A percentile compares a stretch with the other conserved stretches of the same genome.
phyloP scores from a whole-genome alignment of 2,329 filamentous ascomycete species.

The Neonectria magnoliae region DNA sequence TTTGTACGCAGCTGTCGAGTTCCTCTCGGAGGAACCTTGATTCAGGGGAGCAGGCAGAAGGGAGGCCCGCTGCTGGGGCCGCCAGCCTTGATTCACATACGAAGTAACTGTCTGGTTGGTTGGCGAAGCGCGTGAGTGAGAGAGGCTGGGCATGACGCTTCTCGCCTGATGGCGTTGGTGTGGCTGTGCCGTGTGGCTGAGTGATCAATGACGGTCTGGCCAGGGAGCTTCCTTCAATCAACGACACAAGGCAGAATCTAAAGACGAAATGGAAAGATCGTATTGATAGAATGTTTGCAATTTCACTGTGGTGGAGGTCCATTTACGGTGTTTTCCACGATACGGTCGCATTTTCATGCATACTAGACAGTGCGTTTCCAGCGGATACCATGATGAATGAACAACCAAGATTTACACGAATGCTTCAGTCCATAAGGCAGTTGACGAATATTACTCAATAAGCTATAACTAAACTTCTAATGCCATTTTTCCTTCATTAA shows the following conservation, averaged over 20 bases:
- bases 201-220: background rate
- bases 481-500: background rate
- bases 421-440: too few species aligned
- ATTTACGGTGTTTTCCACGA: background rate
- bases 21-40: conserved; percentile 14
- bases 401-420: too few species aligned
- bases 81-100: conserved; percentile 27
- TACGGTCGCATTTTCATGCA: too few species aligned
- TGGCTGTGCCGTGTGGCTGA: conserved; percentile 36
- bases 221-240: background rate
- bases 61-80: conserved; percentile 26
- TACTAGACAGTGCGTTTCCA: background rate
- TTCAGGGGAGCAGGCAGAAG: conserved; percentile 14
- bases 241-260: background rate
- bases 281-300: background rate
- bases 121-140: conserved; percentile 26
- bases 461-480: too few species aligned
- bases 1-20: conserved; percentile 4
- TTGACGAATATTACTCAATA: too few species aligned
- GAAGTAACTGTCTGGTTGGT: conserved; percentile 30
- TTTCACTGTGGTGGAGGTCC: background rate
- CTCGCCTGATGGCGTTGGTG: conserved; percentile 21
- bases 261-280: background rate
- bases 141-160: conserved; percentile 28
- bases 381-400: background rate